Base-by-base conservation (phyloP, 1,284 basidiomycete species). In the Marasmius fiardii region DNA sequence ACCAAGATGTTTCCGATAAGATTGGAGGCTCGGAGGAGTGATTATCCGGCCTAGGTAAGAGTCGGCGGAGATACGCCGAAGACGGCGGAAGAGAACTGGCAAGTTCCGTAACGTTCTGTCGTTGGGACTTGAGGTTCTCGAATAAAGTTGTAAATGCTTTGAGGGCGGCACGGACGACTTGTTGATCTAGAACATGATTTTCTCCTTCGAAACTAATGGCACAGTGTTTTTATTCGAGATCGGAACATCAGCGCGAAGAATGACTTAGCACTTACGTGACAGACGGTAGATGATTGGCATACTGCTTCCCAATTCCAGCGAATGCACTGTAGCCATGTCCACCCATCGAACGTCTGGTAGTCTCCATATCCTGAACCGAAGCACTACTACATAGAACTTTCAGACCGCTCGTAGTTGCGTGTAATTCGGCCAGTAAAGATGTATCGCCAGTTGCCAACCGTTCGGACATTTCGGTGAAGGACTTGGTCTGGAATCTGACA, bases 311-410 rank as follows among this genome's bases (percentile, higher is more conserved):
- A 1, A 91, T 69, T 3, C 88, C 89, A 1, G 85, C 74, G 60
- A 86, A 89, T 0, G 76, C 80, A 60, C 85, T 86, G 68, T 82
- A 92, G 0, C 90, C 90, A 67, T 93, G 90, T 2, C 90, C 90
- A 52, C 90, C 90, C 76, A 90, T 81, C 0, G 86, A 81, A 10
- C 88, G 78, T 11, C 90, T 79, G 6, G 85, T 83, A 4, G 74
- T 80, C 67, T 92, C 90, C 18, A 90, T 66, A 58, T 86, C 86
- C 31, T 79, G 78, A 6, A 85, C 75, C 3, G 77, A 72, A 23
- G 75, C 70, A 0, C 77, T 77, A 1, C 82, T 80, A 3, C 79
- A 80, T 23, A 89, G 74, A 0, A 82, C 76, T 65, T 93, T 93
- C 21, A 92, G 73, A 0, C 85, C 86, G 61, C 83, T 85, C 4